phyloP scores from a whole-genome alignment of 2,329 filamentous ascomycete genomes.

The Cladobotryum protrusum region DNA sequence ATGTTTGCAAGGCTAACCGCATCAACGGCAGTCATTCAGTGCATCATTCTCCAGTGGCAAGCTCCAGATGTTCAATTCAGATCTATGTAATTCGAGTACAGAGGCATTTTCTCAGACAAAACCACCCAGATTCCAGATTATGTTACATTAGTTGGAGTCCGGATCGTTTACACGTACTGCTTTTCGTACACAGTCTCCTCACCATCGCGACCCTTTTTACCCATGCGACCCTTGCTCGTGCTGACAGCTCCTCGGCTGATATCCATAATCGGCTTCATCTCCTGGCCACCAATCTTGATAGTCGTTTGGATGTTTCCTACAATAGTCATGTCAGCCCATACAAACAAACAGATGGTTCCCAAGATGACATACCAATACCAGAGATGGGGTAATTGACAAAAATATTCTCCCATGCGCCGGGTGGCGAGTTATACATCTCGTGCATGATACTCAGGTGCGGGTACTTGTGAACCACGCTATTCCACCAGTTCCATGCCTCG shows the following conservation, averaged over 20 bases:
- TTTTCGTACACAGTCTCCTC: too few relatives aligned
- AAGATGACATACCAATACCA: conserved; percentile 7
- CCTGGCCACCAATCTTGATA: conserved; percentile 1
- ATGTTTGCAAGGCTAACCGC: too few relatives aligned
- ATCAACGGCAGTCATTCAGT: too few relatives aligned
- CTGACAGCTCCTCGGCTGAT: neutral
- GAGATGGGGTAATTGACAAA: conserved; percentile 28
- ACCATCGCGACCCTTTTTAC: neutral
- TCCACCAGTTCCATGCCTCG: conserved; percentile 41
- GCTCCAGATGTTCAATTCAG: too few relatives aligned
- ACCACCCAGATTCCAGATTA: too few relatives aligned
- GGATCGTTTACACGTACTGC: too few relatives aligned
- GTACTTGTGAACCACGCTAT: conserved; percentile 24
- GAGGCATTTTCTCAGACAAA: too few relatives aligned
- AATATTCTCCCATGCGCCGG: conserved; percentile 39
- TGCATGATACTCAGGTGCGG: conserved; percentile 41
- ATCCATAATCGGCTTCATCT: conserved; percentile 4
- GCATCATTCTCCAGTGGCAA: too few relatives aligned
- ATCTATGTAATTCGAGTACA: too few relatives aligned
- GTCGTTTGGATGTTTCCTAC: conserved; percentile 3
- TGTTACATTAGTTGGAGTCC: too few relatives aligned
- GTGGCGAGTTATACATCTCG: conserved; percentile 37
- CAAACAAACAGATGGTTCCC: neutral
- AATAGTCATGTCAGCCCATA: too few relatives aligned
- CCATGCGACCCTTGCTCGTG: conserved; percentile 5